Evolutionary conservation across 2,329 filamentous ascomycete species (phyloP).

Genomic region (Alternaria arborescens): DNA sequence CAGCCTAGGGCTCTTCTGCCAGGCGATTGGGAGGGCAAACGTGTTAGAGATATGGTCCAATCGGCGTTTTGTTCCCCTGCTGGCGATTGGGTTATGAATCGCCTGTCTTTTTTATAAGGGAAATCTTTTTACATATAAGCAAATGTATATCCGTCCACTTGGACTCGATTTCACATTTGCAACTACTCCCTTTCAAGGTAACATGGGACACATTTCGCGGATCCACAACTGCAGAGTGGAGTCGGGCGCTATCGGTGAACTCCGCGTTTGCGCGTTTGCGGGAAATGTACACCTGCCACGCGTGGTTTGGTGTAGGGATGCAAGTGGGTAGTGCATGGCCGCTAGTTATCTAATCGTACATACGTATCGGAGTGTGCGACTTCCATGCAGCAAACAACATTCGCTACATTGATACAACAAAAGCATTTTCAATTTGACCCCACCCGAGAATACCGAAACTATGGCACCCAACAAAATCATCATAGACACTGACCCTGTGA

Average conservation of each 20-base stretch:
- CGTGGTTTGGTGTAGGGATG: slow-evolving; percentile 17
- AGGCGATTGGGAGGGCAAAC: not conserved
- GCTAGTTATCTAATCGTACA: slow-evolving; percentile 36
- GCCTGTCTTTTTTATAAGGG: slow-evolving; percentile 4
- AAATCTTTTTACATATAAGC: not conserved
- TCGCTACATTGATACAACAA: too few species aligned
- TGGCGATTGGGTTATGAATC: slow-evolving; percentile 32
- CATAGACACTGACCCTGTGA: slow-evolving; percentile 93
- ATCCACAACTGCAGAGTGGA: slow-evolving; percentile 16
- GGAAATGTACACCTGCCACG: slow-evolving; percentile 24
- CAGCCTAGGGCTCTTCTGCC: not conserved
- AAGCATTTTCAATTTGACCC: too few species aligned
- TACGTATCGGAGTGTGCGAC: not conserved
- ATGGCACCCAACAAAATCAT: slow-evolving; percentile 72
- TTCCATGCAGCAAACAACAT: not conserved
- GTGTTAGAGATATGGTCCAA: not conserved
- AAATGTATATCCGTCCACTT: not conserved
- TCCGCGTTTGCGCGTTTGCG: slow-evolving; percentile 17
- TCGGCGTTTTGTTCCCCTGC: slow-evolving; percentile 1
- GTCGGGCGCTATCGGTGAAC: slow-evolving; percentile 23
- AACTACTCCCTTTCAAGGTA: not conserved
- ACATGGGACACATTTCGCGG: not conserved
- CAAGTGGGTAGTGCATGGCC: slow-evolving; percentile 5
- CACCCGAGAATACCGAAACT: not conserved
- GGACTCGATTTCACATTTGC: too few species aligned